These are phyloP conservation scores for Cryptococcus floricola DNA, from an alignment of 1,284 basidiomycete genomes.

Conservation along the genomic window DNA sequence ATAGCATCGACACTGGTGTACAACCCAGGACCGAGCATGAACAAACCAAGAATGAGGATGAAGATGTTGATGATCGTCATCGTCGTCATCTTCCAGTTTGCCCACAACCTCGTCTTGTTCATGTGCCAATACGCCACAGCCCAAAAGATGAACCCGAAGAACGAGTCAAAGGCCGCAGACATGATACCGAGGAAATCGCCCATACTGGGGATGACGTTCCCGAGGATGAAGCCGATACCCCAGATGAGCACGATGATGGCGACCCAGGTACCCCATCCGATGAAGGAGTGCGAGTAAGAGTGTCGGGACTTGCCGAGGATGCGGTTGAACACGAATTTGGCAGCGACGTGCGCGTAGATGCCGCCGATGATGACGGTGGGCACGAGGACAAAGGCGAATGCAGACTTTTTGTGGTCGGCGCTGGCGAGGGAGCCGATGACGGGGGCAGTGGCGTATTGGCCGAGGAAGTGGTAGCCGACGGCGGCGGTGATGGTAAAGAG, in stretches of 20 bases:
- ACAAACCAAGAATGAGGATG: conserved; percentile 47
- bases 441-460: conserved; percentile 46
- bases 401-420: conserved; percentile 55
- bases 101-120: conserved; percentile 42
- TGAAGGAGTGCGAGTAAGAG: conserved; percentile 56
- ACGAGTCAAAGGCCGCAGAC: conserved; percentile 38
- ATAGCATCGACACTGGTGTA: conserved; percentile 53
- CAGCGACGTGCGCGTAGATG: conserved; percentile 44
- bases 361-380: conserved; percentile 45
- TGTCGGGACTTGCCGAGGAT: conserved; percentile 53
- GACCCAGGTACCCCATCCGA: conserved; percentile 61
- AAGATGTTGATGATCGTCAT: conserved; percentile 46
- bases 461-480: conserved; percentile 56
- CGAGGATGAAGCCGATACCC: conserved; percentile 61
- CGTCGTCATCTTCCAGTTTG: conserved; percentile 21
- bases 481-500: conserved; percentile 62
- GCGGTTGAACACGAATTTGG: conserved; percentile 46
- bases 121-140: conserved; percentile 50
- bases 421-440: conserved; percentile 41
- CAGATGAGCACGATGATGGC: conserved; percentile 58
- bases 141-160: conserved; percentile 51
- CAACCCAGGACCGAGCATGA: conserved; percentile 53
- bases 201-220: conserved; percentile 40
- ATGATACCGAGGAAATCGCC: conserved; percentile 49
- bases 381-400: conserved; percentile 46